phyloP scores from a whole-genome alignment of 108 stramenopile species.

The Nitzschia sp. region DNA sequence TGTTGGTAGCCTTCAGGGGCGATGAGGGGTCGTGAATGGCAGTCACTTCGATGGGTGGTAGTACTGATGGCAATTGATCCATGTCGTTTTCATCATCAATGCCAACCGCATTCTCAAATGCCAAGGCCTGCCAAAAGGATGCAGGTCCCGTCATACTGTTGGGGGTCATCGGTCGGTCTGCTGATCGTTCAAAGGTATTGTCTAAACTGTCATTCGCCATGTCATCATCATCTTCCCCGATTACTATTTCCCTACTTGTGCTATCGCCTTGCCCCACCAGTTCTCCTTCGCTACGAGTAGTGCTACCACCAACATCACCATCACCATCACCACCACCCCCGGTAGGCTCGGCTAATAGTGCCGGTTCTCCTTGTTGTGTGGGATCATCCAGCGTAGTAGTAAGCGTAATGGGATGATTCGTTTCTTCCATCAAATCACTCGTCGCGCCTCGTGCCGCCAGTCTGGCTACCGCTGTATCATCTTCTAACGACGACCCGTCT shows the following conservation, averaged over 20 bases:
- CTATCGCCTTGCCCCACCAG: too few relatives aligned
- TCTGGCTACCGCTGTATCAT: not conserved
- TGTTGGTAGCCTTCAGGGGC: not conserved
- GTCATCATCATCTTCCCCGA: not conserved
- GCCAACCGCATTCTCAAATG: not conserved
- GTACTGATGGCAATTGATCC: not conserved
- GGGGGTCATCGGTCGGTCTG: not conserved
- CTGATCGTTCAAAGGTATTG: not conserved
- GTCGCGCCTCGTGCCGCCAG: not conserved
- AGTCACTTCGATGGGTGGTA: conserved; percentile 1
- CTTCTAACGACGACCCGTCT: not conserved
- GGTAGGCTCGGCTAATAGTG: too few relatives aligned
- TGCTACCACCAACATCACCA: too few relatives aligned
- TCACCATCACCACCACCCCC: too few relatives aligned
- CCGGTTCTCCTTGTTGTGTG: too few relatives aligned
- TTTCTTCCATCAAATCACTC: not conserved
- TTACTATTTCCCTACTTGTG: too few relatives aligned
- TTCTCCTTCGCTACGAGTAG: too few relatives aligned
- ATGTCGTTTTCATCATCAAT: not conserved
- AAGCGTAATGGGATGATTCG: not conserved
- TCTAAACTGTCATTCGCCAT: not conserved
- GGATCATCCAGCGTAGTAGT: too few relatives aligned
- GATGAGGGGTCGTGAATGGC: not conserved
- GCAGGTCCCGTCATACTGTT: not conserved
- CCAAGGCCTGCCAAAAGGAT: not conserved